Percentiles rank a stretch among this genome's conserved stretches.
Evolutionary conservation across 176 grass and related monocot species (phyloP).

Genomic region (Typha latifolia): DNA sequence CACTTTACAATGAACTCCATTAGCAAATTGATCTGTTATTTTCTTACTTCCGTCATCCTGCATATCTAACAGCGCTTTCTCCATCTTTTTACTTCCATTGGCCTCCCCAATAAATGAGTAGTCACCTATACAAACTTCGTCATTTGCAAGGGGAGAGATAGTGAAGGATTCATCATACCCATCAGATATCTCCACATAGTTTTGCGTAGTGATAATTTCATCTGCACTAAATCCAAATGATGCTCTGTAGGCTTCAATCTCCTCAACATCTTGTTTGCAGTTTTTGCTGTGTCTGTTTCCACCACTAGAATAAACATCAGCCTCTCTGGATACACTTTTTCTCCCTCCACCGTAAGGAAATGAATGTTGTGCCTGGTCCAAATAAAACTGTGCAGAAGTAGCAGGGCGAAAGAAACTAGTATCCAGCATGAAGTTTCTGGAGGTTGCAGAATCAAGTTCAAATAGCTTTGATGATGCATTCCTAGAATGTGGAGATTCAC

Average conservation of each 20-base stretch:
- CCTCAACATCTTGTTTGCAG: slow-evolving; percentile 77
- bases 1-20: slow-evolving; percentile 23
- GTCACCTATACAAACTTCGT: slow-evolving; percentile 26
- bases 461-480: slow-evolving; percentile 53
- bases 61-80: slow-evolving; percentile 13
- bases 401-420: slow-evolving; percentile 64
- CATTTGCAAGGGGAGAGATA: slow-evolving; percentile 79
- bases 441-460: slow-evolving; percentile 50
- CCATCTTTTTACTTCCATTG: slow-evolving; percentile 28
- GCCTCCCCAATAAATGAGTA: slow-evolving; percentile 26
- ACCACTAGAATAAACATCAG: slow-evolving; percentile 19
- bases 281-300: slow-evolving; percentile 34
- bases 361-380: slow-evolving; percentile 90
- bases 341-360: slow-evolving; percentile 57
- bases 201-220: slow-evolving; percentile 64
- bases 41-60: slow-evolving; percentile 15
- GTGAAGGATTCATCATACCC: slow-evolving; percentile 72
- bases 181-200: slow-evolving; percentile 66
- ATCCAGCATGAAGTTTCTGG: slow-evolving; percentile 63
- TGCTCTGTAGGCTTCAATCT: slow-evolving; percentile 95
- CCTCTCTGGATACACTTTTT: slow-evolving; percentile 76
- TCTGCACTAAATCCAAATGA: slow-evolving; percentile 99
- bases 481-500: slow-evolving; percentile 37
- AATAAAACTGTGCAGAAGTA: slow-evolving; percentile 69
- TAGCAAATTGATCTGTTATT: slow-evolving; percentile 18